phyloP scores from a whole-genome alignment of 78 protist species.

The Chrysochromulina tobinii region DNA sequence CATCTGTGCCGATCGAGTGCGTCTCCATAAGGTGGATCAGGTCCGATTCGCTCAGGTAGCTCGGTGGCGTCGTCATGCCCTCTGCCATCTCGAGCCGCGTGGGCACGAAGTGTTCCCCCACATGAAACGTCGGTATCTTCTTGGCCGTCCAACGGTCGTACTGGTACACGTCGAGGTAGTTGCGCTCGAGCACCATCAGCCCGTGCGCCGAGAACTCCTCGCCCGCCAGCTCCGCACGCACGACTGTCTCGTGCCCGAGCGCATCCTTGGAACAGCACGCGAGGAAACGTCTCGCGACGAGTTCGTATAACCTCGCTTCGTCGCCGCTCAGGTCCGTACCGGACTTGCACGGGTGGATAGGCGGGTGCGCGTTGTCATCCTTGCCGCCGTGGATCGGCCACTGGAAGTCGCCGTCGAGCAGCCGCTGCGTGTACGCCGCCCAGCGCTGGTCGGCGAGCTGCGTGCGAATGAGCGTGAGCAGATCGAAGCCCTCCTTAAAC shows the following conservation, averaged over 20 bases:
- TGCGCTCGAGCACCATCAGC: background rate
- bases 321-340: conserved; percentile 3
- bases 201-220: conserved; percentile 70
- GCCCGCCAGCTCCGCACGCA: conserved; percentile 63
- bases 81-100: conserved; percentile 47
- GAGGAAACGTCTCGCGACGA: conserved; percentile 90
- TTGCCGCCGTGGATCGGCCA: conserved; percentile 84
- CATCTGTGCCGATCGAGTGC: conserved; percentile 88
- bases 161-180: background rate
- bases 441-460: background rate
- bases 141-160: conserved; percentile 70
- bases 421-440: conserved; percentile 8
- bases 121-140: conserved; percentile 73
- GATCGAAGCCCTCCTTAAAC: conserved; percentile 36
- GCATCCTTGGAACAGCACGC: conserved; percentile 95
- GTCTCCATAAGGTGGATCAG: conserved; percentile 94
- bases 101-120: conserved; percentile 79
- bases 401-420: conserved; percentile 51
- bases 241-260: conserved; percentile 80
- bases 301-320: conserved; percentile 78
- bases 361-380: conserved; percentile 95
- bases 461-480: background rate
- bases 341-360: conserved; percentile 93
- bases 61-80: conserved; percentile 75
- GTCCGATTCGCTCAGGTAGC: conserved; percentile 87